Conservation (phyloP, 192 early-diverging fungal species). For the Coemansia guatemalensis region DNA sequence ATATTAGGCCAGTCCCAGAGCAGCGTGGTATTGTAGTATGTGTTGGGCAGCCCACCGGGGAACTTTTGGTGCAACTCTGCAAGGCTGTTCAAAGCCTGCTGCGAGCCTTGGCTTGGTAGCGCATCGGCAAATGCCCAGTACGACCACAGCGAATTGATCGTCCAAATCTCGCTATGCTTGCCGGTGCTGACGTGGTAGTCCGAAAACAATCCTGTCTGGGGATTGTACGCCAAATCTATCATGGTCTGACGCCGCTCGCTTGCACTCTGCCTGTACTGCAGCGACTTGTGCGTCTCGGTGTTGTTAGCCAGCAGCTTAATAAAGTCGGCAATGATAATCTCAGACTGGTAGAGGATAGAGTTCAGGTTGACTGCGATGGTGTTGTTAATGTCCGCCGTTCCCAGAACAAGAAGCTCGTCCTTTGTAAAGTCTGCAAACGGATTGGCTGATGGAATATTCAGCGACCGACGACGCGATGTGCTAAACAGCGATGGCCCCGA, state of each 20-base stretch:
- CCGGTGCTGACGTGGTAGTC: constrained; percentile 60
- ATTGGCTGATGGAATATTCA: constrained; percentile 24
- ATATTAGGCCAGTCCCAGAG: constrained; percentile 72
- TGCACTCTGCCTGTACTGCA: constrained; percentile 33
- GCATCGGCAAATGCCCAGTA: constrained; percentile 56
- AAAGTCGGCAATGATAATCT: constrained; percentile 33
- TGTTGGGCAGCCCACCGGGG: constrained; percentile 64
- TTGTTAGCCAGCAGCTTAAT: constrained; percentile 18
- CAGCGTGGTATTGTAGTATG: constrained; percentile 58
- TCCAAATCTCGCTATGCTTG: constrained; percentile 44
- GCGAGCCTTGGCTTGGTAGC: constrained; percentile 17
- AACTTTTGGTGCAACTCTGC: constrained; percentile 43
- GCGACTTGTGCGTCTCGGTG: constrained; percentile 9
- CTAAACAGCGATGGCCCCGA: constrained; percentile 24
- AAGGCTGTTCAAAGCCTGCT: constrained; percentile 50
- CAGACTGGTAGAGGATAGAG: constrained; percentile 60
- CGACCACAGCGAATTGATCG: constrained; percentile 62
- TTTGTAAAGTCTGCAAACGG: constrained; percentile 30
- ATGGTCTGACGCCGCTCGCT: constrained; percentile 54
- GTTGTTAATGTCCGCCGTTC: constrained; percentile 53
- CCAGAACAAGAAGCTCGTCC: constrained; percentile 43
- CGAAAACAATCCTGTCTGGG: constrained; percentile 46
- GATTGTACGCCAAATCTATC: constrained; percentile 57
- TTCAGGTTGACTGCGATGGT: constrained; percentile 70
- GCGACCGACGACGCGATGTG: constrained; percentile 13